Evolutionary conservation across 257 asterid genomes (phyloP).

Genomic region (Solanum sejunctum): DNA sequence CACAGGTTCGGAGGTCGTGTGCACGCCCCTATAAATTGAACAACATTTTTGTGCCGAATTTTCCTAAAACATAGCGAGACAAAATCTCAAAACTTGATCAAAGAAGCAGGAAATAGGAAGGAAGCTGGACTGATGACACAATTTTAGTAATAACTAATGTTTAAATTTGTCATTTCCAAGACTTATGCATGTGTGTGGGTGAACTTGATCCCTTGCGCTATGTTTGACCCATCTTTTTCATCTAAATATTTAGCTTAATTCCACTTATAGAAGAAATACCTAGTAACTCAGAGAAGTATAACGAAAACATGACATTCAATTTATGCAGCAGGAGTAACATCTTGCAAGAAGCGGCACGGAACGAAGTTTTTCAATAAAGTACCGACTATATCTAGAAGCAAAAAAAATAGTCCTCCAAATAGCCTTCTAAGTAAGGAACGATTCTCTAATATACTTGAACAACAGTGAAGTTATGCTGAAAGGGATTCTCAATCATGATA

Average conservation of each 20-base stretch:
- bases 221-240: background rate
- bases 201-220: background rate
- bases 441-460: background rate
- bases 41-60: conserved; percentile 43
- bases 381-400: background rate
- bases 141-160: background rate
- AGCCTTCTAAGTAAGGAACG: background rate
- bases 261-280: background rate
- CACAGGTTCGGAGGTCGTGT: conserved; percentile 35
- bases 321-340: background rate
- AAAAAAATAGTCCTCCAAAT: background rate
- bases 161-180: background rate
- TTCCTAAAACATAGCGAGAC: conserved; percentile 11
- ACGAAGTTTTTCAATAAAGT: background rate
- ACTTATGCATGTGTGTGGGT: background rate
- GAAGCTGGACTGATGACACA: background rate
- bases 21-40: conserved; percentile 43
- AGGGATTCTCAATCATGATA: background rate
- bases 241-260: background rate
- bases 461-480: background rate
- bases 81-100: background rate
- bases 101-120: background rate
- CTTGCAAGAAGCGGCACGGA: background rate
- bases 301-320: background rate
- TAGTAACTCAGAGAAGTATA: background rate